These are phyloP conservation scores for Coemansia erecta DNA, from an alignment of 192 early-diverging fungal genomes.

Conservation along the genomic window DNA sequence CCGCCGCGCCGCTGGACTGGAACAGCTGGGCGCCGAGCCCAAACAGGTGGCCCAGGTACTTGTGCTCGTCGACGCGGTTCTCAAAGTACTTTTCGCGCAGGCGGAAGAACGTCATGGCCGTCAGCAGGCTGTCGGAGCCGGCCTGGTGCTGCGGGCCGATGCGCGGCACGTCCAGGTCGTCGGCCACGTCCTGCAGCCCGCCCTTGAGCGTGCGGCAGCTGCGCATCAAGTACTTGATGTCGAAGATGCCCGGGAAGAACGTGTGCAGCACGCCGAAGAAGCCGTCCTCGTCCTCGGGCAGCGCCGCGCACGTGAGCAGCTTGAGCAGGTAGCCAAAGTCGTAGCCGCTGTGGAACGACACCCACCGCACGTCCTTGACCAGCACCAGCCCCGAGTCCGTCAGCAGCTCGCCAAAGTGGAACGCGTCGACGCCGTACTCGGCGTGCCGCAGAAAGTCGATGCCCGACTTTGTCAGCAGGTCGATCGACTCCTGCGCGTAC, in stretches of 20 bases:
- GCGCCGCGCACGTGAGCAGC: constrained; percentile 81
- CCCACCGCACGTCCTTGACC: constrained; percentile 93
- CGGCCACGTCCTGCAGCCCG: constrained; percentile 96
- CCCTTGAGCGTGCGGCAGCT: constrained; percentile 95
- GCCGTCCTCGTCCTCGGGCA: constrained; percentile 91
- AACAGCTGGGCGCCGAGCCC: constrained; percentile 43
- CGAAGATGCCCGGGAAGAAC: constrained; percentile 99
- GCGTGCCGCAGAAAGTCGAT: constrained; percentile 98
- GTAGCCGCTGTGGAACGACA: constrained; percentile 98
- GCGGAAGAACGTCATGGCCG: constrained; percentile 97
- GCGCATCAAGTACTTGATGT: constrained; percentile 98
- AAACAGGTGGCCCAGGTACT: constrained; percentile 69
- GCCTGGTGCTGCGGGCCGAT: constrained; percentile 99
- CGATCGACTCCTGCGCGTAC: constrained; percentile 99
- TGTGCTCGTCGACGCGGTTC: constrained; percentile 89
- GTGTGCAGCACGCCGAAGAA: constrained; percentile 90
- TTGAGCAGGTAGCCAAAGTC: constrained; percentile 99
- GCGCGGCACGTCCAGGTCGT: constrained; percentile 88
- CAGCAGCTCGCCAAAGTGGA: constrained; percentile 95
- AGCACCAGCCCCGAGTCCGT: constrained; percentile 97
- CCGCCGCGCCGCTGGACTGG: constrained; percentile 5
- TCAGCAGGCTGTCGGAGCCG: constrained; percentile 94
- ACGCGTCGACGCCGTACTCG: constrained; percentile 92
- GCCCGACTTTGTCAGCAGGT: constrained; percentile 93
- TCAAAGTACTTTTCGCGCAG: constrained; percentile 97